Evolutionary conservation across 495 filamentous ascomycete genomes (phyloP).

Genomic region (Lindgomyces ingoldianus): DNA sequence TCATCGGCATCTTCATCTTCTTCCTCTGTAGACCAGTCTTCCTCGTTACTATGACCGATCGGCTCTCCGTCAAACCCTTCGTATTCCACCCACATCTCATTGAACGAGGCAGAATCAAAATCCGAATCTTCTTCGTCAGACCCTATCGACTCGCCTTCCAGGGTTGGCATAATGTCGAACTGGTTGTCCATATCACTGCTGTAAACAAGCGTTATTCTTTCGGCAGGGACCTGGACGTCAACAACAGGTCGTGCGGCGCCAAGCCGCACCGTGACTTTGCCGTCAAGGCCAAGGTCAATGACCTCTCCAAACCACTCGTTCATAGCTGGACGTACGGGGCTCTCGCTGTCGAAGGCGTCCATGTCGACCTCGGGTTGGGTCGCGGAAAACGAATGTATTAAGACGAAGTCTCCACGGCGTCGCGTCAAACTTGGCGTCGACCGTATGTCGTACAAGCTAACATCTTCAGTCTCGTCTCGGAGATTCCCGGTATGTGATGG

Average conservation of each 20-base stretch:
- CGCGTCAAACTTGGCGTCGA: slow-evolving; percentile 49
- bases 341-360: background rate
- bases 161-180: slow-evolving; percentile 42
- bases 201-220: slow-evolving; percentile 48
- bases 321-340: background rate
- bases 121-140: slow-evolving; percentile 39
- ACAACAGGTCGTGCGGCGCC: slow-evolving; percentile 50
- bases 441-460: slow-evolving; percentile 61
- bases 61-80: slow-evolving; percentile 38
- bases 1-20: slow-evolving; percentile 38
- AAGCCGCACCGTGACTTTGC: slow-evolving; percentile 56
- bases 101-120: slow-evolving; percentile 26
- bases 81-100: slow-evolving; percentile 37
- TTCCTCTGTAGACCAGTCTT: slow-evolving; percentile 47
- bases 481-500: slow-evolving; percentile 45
- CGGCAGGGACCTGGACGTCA: slow-evolving; percentile 53
- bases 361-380: background rate
- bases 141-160: slow-evolving; percentile 34
- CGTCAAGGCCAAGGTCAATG: slow-evolving; percentile 56
- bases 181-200: slow-evolving; percentile 35
- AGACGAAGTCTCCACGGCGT: slow-evolving; percentile 53
- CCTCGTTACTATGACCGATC: slow-evolving; percentile 33
- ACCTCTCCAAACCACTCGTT: slow-evolving; percentile 54
- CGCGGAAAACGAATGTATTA: slow-evolving; percentile 43
- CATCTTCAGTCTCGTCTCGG: slow-evolving; percentile 47